Percentiles rank a stretch among this genome's conserved stretches.
These are phyloP conservation scores for Chiua virens DNA, from an alignment of 768 basidiomycete species.

Conservation along the genomic window DNA sequence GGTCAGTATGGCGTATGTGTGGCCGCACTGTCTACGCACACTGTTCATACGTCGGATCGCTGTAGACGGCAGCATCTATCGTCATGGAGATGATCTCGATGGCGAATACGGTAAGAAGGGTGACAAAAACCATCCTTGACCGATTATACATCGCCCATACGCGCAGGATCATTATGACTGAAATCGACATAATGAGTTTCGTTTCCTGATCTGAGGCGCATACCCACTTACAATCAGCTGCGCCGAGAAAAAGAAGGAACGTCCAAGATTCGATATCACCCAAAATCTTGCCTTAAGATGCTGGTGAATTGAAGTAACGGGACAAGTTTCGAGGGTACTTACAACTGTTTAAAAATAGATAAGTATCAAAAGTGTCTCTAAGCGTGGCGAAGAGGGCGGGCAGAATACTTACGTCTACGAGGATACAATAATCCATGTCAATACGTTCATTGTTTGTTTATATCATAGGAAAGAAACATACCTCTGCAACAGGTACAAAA, in stretches of 20 bases:
- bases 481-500: too few relatives aligned
- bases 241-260: neutral
- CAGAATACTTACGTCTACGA: too few relatives aligned
- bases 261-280: neutral
- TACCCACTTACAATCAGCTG: slow-evolving; percentile 4
- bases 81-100: neutral
- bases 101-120: neutral
- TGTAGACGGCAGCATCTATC: neutral
- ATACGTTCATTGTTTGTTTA: too few relatives aligned
- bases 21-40: too few relatives aligned
- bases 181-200: neutral
- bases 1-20: too few relatives aligned
- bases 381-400: too few relatives aligned
- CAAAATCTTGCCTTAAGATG: neutral
- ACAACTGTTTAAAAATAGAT: slow-evolving; percentile 1
- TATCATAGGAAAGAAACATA: too few relatives aligned
- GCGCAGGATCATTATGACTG: slow-evolving; percentile 3
- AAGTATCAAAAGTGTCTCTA: neutral
- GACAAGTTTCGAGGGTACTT: neutral
- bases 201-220: too few relatives aligned
- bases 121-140: neutral
- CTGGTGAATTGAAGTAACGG: neutral
- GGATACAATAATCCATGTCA: too few relatives aligned
- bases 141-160: neutral
- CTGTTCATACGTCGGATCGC: neutral